phyloP scores from a whole-genome alignment of 768 basidiomycete species.

The Gelatoporia subvermispora region DNA sequence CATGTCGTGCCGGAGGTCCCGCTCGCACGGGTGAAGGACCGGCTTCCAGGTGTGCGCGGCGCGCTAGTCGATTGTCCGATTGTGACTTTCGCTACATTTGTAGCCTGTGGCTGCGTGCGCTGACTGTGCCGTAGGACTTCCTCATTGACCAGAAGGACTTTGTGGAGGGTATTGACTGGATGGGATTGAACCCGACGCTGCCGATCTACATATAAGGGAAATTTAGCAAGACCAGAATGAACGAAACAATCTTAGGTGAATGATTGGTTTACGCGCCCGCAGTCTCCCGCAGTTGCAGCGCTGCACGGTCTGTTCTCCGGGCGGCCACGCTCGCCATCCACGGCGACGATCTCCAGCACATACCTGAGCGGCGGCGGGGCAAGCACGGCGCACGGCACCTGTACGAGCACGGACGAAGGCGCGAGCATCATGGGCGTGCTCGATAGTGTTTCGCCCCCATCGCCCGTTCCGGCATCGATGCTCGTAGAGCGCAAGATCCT shows the following conservation, averaged over 20 bases:
- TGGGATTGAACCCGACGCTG: slow-evolving; percentile 67
- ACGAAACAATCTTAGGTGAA: too few relatives aligned
- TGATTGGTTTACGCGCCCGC: too few relatives aligned
- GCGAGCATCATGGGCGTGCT: slow-evolving; percentile 41
- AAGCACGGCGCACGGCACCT: slow-evolving; percentile 47
- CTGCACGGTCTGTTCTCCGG: slow-evolving; percentile 54
- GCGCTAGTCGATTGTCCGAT: slow-evolving; percentile 73
- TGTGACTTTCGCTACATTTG: slow-evolving; percentile 31
- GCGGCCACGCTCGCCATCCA: slow-evolving; percentile 55
- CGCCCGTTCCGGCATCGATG: slow-evolving; percentile 9
- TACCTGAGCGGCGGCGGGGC: too few relatives aligned
- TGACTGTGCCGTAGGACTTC: slow-evolving; percentile 56
- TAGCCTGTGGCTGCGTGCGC: slow-evolving; percentile 6
- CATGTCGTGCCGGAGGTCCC: slow-evolving; percentile 73
- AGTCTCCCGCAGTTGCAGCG: slow-evolving; percentile 41
- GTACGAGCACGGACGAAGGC: slow-evolving; percentile 43
- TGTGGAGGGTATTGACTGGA: slow-evolving; percentile 68
- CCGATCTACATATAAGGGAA: slow-evolving; percentile 71
- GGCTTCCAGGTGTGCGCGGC: slow-evolving; percentile 64
- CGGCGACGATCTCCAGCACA: slow-evolving; percentile 13
- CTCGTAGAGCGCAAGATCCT: slow-evolving; percentile 34
- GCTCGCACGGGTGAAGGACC: slow-evolving; percentile 67
- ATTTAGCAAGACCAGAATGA: background rate
- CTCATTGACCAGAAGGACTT: slow-evolving; percentile 76
- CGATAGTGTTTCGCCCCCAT: slow-evolving; percentile 22